These are phyloP conservation scores for Staphylotrichum longicolle DNA, from an alignment of 495 filamentous ascomycete species.

Conservation along the genomic window DNA sequence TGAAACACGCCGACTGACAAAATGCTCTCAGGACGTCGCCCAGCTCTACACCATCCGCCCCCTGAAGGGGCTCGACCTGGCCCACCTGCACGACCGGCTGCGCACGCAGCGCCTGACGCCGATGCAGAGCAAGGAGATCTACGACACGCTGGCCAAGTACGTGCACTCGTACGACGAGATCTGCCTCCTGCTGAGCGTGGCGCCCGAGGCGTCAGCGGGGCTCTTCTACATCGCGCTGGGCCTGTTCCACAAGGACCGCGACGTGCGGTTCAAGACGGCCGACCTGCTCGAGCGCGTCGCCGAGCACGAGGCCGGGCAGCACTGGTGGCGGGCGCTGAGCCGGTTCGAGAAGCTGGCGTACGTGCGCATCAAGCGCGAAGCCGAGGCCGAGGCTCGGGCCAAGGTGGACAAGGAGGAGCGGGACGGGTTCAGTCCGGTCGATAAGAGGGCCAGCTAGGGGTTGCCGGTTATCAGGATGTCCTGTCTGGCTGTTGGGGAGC, in stretches of 20 bases:
- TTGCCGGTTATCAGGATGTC: background rate
- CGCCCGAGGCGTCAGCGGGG: constrained; percentile 83
- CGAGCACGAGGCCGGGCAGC: constrained; percentile 83
- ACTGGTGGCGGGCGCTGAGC: constrained; percentile 86
- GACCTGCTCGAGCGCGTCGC: constrained; percentile 79
- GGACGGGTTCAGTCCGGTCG: background rate
- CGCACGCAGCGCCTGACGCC: constrained; percentile 71
- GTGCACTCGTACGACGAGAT: constrained; percentile 84
- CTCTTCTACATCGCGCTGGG: constrained; percentile 90
- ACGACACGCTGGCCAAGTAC: constrained; percentile 70
- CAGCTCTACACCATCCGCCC: constrained; percentile 65
- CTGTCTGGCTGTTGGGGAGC: background rate
- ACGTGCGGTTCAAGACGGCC: constrained; percentile 73
- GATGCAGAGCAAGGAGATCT: constrained; percentile 71
- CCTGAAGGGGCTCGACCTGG: constrained; percentile 78
- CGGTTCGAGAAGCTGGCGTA: constrained; percentile 84
- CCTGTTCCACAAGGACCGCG: constrained; percentile 83
- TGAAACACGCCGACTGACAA: background rate
- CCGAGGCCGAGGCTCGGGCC: constrained; percentile 45
- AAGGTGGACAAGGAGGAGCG: constrained; percentile 24
- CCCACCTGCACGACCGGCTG: constrained; percentile 88
- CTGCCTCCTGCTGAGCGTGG: constrained; percentile 79
- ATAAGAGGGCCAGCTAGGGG: constrained; percentile 5
- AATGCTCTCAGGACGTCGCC: constrained; percentile 52
- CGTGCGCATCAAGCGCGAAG: constrained; percentile 64